Evolutionary conservation across 257 asterid species (phyloP), one percentile per base, ranked within the genome.

Genomic region (Ajuga chamaepitys): DNA sequence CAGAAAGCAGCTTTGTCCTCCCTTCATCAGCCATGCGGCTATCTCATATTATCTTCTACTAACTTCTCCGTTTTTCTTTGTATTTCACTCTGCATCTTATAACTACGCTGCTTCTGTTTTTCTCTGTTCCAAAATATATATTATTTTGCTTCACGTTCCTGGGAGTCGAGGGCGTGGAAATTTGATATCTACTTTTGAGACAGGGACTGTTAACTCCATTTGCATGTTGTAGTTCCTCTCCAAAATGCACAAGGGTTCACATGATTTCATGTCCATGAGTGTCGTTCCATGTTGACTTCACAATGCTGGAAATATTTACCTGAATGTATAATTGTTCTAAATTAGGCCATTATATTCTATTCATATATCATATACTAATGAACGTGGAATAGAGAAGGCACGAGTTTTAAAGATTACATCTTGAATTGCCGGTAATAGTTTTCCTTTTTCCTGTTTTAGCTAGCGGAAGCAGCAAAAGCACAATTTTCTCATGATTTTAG

Each of bases 391-490:
- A 25, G 24, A 67, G 17, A 54, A 52, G 53, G 54, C 26, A 37
- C 35, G 12, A 30, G 55, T 46, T 34, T 40, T 40, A 58, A 61
- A 25, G 30, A 14, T 55, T 47, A 40, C 50, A 40, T 45, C 53
- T 44, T 22, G 37, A 65, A 66, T 34, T 62, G 54, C 54, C 44
- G 32, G 7, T 65, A 64, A 75, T 38, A 8, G 32, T 20, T 14
- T 45, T 38, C 12, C n/a, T 21, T 64, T 32, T 67, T 42, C 42
- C 46, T 62, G 64, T 76, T 77, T 58, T 75, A 92, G 98, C 86
- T 86, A 53, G 98, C 98, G 35, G 97, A 93, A 45, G 96, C 96
- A n/a, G 98, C 98, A 64, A 93, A 93, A 77, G 96, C 97, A 45
- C 96, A 87, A 70, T 89, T 85, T 81, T 84, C 97, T 59, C 83